Percentiles rank a stretch among this genome's conserved stretches.
These are phyloP conservation scores for Phytophthora podocarpi DNA, from an alignment of 352 stramenopile species.

Conservation along the genomic window DNA sequence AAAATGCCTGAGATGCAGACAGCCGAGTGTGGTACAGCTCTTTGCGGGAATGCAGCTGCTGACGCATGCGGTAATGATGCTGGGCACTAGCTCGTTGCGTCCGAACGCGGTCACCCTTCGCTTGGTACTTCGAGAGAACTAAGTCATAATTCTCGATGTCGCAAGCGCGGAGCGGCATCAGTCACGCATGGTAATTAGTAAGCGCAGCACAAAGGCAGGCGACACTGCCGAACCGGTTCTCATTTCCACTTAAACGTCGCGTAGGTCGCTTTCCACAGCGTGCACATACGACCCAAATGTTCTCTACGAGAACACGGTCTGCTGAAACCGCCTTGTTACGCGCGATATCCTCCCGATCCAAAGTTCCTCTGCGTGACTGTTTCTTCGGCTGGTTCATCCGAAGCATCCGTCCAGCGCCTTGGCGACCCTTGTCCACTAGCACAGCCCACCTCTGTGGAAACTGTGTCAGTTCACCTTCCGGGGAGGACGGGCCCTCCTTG, in stretches of 20 bases:
- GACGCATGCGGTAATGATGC: no score
- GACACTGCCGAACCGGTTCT: no score
- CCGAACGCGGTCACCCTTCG: conserved; percentile 4
- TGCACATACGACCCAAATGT: conserved; percentile 29
- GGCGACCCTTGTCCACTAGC: conserved; percentile 15
- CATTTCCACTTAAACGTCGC: conserved; percentile 26
- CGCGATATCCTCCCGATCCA: conserved; percentile 9
- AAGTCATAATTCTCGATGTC: no score
- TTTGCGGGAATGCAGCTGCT: conserved; percentile 6
- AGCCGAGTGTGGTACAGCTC: background rate
- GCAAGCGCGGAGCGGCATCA: conserved; percentile 17
- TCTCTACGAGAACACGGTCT: conserved; percentile 34
- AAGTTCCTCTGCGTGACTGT: background rate
- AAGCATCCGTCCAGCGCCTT: conserved; percentile 3
- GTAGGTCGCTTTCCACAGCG: conserved; percentile 21
- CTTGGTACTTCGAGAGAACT: conserved; percentile 17
- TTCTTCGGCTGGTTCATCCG: conserved; percentile 12
- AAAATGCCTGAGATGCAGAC: conserved; percentile 3
- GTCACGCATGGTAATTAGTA: conserved; percentile 25
- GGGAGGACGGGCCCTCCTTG: no score
- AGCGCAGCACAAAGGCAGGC: no score
- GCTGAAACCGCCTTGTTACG: conserved; percentile 22
- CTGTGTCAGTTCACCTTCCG: no score
- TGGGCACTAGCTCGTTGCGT: conserved; percentile 1
- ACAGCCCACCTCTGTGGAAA: conserved; percentile 1